These are phyloP conservation scores for Biscogniauxia marginata DNA, from an alignment of 2,329 filamentous ascomycete genomes.

Conservation along the genomic window DNA sequence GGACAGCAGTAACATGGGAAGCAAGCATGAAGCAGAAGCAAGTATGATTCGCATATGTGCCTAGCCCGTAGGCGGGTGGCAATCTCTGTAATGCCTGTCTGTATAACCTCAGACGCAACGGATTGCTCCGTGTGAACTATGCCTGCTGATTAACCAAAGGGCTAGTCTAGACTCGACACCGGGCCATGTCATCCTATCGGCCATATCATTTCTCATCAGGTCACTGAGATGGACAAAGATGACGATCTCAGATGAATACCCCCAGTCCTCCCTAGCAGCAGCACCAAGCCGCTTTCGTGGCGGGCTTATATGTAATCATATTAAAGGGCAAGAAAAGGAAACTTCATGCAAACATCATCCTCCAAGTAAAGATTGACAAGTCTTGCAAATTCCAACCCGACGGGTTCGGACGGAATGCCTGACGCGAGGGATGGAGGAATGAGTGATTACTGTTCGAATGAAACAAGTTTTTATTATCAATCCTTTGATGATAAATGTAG, in stretches of 20 bases:
- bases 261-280: background rate
- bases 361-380: conserved; percentile 21
- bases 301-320: background rate
- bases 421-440: conserved; percentile 13
- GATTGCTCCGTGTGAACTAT: conserved; percentile 17
- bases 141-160: conserved; percentile 17
- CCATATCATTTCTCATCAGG: background rate
- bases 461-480: conserved; percentile 1
- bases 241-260: background rate
- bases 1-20: conserved; percentile 21
- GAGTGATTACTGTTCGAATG: conserved; percentile 27
- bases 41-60: conserved; percentile 42
- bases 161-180: conserved; percentile 6
- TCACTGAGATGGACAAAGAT: background rate
- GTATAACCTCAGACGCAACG: conserved; percentile 22
- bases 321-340: background rate
- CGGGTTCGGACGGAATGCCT: conserved; percentile 10
- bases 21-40: conserved; percentile 35
- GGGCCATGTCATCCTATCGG: background rate
- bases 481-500: background rate
- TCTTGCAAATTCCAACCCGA: conserved; percentile 19
- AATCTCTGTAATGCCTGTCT: conserved; percentile 24
- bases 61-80: conserved; percentile 24
- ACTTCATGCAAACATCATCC: background rate
- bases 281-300: background rate